Evolutionary conservation across 1,139 yeast species (phyloP), one percentile per base, ranked within the genome.

Genomic region (Debaryomycetaceae sp.): DNA sequence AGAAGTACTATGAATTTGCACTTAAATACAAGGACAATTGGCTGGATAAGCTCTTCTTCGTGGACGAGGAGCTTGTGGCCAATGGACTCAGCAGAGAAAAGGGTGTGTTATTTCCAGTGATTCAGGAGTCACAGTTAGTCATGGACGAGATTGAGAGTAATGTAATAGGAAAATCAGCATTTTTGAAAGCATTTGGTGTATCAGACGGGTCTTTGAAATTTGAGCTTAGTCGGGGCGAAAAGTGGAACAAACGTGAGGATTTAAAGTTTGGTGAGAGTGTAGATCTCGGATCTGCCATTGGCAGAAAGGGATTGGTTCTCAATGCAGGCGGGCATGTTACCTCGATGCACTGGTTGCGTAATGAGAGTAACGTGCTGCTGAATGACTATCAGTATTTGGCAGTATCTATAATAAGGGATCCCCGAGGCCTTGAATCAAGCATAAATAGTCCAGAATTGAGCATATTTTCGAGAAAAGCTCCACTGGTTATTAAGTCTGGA

Each of bases 271-370:
- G 45, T 3, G 44, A 47, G 7, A 36, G 43, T 8, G 30, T 36
- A 4, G 31, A 37, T n/a, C 34, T 49, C 17, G 48, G 44, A 9
- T 43, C 41, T 1, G 11, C 48, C 1, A 37, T 51, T 8, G 49
- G 59, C 5, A 58, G 85, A 44, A 57, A 56, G 17, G 83, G 79
- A 0, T 53, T 65, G n/a, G 63, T 75, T 0, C 43, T 75, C 11
- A 77, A 79, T 47, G 61, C 75, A 0, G 87, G 87, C 1, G 83
- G 83, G 0, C 55, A 73, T 5, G 66, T 83, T 0, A 67, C 83
- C 0, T 71, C 78, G 16, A 58, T 74, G 42, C 73, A 75, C 22
- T 83, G 89, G 88, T 52, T 76, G n/a, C 62, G 58, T n/a, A 52
- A 43, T 29, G 51, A 52, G 19, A 35, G 46, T 2, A 38, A 34